Conservation (phyloP, 345 rosid species). For the Brassica nigra region DNA sequence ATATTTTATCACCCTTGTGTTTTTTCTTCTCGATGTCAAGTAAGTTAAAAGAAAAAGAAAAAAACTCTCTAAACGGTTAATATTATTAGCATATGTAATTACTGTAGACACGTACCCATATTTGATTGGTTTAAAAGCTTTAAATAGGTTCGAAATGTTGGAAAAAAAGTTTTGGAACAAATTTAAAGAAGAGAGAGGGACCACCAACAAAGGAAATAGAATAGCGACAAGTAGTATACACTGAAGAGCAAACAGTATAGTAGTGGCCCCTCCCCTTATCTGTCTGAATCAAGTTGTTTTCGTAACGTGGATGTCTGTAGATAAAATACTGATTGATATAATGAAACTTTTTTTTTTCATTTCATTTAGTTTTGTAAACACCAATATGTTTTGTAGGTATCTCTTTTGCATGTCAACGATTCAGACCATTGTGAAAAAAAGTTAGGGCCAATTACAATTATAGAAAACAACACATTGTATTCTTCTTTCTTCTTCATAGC, state of each 20-base stretch:
- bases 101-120: neutral
- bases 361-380: constrained; percentile 7
- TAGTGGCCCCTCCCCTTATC: neutral
- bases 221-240: neutral
- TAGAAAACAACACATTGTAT: constrained; percentile 20
- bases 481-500: neutral
- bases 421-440: constrained; percentile 22
- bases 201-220: neutral
- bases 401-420: constrained; percentile 18
- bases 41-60: neutral
- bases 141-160: neutral
- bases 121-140: neutral
- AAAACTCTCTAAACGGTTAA: neutral
- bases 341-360: neutral
- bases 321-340: neutral
- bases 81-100: neutral
- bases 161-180: neutral
- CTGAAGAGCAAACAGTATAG: neutral
- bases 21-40: neutral
- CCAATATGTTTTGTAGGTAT: neutral
- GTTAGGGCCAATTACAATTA: neutral
- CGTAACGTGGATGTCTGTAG: neutral
- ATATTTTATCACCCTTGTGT: neutral
- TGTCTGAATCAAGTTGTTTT: neutral
- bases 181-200: neutral